phyloP scores from a whole-genome alignment of 148 eudicot genomes.

The Pouteria glomerata region DNA sequence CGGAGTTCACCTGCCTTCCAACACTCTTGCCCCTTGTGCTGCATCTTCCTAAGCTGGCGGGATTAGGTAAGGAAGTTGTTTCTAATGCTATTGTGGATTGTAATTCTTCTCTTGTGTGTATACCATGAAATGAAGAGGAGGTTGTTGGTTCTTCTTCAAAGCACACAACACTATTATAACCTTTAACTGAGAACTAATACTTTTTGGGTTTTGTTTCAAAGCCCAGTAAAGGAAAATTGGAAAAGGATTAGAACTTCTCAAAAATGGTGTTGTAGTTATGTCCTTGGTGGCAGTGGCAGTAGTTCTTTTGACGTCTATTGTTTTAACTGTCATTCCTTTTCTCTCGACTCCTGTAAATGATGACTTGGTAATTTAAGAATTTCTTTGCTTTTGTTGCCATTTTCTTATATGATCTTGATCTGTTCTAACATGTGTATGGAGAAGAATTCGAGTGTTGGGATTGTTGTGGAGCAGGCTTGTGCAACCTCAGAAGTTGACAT shows the following conservation, averaged over 20 bases:
- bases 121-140: slow-evolving; percentile 14
- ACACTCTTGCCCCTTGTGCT: slow-evolving; percentile 45
- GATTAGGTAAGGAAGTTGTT: not conserved
- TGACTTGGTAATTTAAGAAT: not conserved
- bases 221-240: slow-evolving; percentile 20
- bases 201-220: slow-evolving; percentile 17
- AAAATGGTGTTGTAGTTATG: too few species aligned
- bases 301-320: not conserved
- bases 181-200: slow-evolving; percentile 21
- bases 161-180: slow-evolving; percentile 16
- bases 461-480: too few species aligned
- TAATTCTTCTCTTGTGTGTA: slow-evolving; percentile 26
- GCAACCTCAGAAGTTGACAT: too few species aligned
- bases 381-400: not conserved
- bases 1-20: slow-evolving; percentile 40
- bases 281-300: slow-evolving; percentile 5
- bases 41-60: slow-evolving; percentile 10
- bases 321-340: not conserved
- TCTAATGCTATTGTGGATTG: slow-evolving; percentile 15
- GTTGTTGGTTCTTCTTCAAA: slow-evolving; percentile 16
- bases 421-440: too few species aligned
- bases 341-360: slow-evolving; percentile 5
- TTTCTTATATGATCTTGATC: too few species aligned
- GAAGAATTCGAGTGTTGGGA: too few species aligned
- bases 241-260: not conserved